Base-by-base conservation (phyloP, 176 grass and related monocot genomes). In the Oryza punctata region DNA sequence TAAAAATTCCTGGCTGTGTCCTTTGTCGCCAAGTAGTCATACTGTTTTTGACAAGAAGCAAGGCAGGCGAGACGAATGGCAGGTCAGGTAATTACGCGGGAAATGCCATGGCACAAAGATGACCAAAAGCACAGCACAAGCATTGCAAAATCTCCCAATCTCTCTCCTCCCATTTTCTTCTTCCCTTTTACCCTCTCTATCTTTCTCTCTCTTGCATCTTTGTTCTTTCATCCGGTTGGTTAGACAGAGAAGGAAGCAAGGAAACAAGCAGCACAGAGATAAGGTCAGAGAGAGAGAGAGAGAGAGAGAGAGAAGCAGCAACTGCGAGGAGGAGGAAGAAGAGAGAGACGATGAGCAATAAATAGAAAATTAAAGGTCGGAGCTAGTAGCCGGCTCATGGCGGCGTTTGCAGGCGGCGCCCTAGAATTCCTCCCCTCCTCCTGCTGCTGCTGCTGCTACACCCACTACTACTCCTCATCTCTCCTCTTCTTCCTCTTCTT, bases 371-470 rank as follows among this genome's bases (percentile, higher is more conserved):
- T 61, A 61, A 92, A 90, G 84, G 84, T 90, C 86, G 12, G 86
- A 84, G 52, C 52, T 57, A 57, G 52, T 6, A 68, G 81, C 16
- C 68, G 81, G 59, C 79, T 80, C 88, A 92, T 95, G 93, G 88
- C 90, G 93, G 93, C 90, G 90, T 84, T 88, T 85, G 89, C 94
- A 96, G 91, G 87, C 87, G 57, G 57, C 57, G 80, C 83, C 75
- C 91, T 88, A 87, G 69, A 89, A 90, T 88, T 85, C 24, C 72
- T 85, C 77, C 72, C 87, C 67, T 57, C 52, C 52, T 19, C 5
- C 49, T 4, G 3, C 49, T 57, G 18, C 52, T 2, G 52, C 52
- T n/a, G 52, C 52, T 24, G 52, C 33, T 35, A 35, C 75, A 78
- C 67, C 78, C 72, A 43, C 74, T 69, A 43, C 74, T 69, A 33